Evolutionary conservation across 1,284 basidiomycete species (phyloP).

Genomic region (Hymenochaete sp.): DNA sequence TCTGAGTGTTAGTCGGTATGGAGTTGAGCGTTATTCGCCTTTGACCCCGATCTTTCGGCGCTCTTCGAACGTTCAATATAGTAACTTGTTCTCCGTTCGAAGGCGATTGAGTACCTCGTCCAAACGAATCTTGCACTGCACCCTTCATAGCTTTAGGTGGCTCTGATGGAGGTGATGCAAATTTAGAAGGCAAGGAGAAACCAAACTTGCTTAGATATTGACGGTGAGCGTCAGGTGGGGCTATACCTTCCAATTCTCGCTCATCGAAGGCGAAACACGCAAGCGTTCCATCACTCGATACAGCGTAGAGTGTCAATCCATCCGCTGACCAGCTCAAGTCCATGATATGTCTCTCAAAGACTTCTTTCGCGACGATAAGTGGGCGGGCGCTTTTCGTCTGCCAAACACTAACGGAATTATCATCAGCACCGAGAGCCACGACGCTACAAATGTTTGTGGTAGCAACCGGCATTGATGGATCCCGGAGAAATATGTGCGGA

Average conservation of each 20-base stretch:
- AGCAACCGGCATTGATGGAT: constrained; percentile 51
- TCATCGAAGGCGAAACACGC: constrained; percentile 79
- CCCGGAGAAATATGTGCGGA: constrained; percentile 83
- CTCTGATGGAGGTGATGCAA: constrained; percentile 29
- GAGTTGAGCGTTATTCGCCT: constrained; percentile 64
- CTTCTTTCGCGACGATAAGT: constrained; percentile 85
- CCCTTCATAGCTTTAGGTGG: constrained; percentile 30
- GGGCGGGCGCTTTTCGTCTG: constrained; percentile 86
- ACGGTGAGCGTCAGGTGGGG: constrained; percentile 64
- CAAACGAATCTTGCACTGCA: constrained; percentile 30
- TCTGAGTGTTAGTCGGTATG: constrained; percentile 41
- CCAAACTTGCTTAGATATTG: constrained; percentile 75
- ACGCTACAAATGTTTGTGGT: constrained; percentile 78
- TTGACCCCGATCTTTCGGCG: constrained; percentile 28
- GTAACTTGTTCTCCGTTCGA: constrained; percentile 51
- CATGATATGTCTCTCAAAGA: constrained; percentile 92
- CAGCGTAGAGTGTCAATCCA: constrained; percentile 87
- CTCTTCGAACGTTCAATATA: constrained; percentile 61
- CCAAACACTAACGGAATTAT: constrained; percentile 86
- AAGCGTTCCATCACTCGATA: constrained; percentile 92
- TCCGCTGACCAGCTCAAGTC: constrained; percentile 92
- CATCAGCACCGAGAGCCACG: constrained; percentile 86
- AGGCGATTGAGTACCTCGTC: constrained; percentile 24
- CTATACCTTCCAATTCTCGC: constrained; percentile 77
- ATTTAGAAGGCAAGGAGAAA: constrained; percentile 38